Evolutionary conservation across 441 rosid genomes (phyloP), one percentile per base, ranked within the genome.

Genomic region (Populus tomentosa): DNA sequence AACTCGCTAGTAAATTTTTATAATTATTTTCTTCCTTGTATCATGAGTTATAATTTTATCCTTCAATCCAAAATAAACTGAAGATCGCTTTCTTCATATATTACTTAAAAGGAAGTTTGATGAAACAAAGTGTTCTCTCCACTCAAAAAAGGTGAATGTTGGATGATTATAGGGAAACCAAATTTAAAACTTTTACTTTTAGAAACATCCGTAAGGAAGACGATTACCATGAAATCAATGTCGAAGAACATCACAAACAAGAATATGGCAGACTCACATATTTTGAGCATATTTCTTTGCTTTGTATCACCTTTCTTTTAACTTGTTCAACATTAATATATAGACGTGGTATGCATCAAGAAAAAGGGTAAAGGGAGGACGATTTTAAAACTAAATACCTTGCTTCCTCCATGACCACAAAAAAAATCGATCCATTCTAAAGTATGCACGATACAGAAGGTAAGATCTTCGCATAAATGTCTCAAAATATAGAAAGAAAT

Each of bases 211-310:
- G n/a, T 3, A 33, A 69, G 69, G 26, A 62, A 10, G 26, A 23
- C 3, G 30, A 16, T 18, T 2, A 28, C 21, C 7, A 14, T 18
- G 61, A 53, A 53, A 53, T 16, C 61, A 3, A 66, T 35, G 67
- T 72, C 67, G n/a, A 50, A 64, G n/a, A 65, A 64, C 66, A 77
- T 64, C 80, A 77, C 67, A 46, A 16, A 64, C 56, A 46, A 68
- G 73, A 46, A 14, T 0, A 16, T 20, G 38, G 30, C 30, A 28
- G 30, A 28, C 30, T 28, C 4, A 28, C 30, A 28, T 28, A 28
- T 28, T 28, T 35, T 70, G 46, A 38, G 26, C 40, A 18, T 10
- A 13, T 18, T 40, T 42, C 16, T 65, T 28, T 24, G 20, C 46
- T 10, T 36, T 65, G n/a, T 7, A 38, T 42, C 7, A 5, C 59